These are phyloP conservation scores for Truncatella angustata DNA, from an alignment of 2,329 filamentous ascomycete genomes.

Conservation along the genomic window DNA sequence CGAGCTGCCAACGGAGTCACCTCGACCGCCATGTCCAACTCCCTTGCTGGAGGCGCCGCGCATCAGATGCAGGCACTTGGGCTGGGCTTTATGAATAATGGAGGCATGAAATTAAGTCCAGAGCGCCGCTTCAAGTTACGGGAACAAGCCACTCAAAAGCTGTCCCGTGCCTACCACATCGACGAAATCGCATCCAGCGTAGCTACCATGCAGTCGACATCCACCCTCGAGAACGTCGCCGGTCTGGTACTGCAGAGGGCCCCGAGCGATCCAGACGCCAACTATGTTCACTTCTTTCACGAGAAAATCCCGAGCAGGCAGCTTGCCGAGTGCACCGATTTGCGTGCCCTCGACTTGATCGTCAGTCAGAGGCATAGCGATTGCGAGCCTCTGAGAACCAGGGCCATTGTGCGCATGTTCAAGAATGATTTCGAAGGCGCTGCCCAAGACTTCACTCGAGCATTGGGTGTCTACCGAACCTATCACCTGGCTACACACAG, in stretches of 20 bases:
- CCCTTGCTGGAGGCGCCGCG: slow-evolving; percentile 38
- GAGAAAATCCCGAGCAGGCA: slow-evolving; percentile 80
- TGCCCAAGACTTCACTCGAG: slow-evolving; percentile 66
- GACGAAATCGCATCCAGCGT: slow-evolving; percentile 84
- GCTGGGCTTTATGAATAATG: slow-evolving; percentile 57
- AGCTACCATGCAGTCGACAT: slow-evolving; percentile 78
- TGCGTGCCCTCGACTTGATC: slow-evolving; percentile 66
- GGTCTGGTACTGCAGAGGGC: slow-evolving; percentile 69
- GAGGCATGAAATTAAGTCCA: slow-evolving; percentile 66
- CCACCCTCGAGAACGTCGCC: slow-evolving; percentile 74
- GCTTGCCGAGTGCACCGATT: slow-evolving; percentile 68
- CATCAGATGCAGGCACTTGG: slow-evolving; percentile 40
- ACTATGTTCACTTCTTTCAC: slow-evolving; percentile 91
- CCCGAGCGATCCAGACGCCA: slow-evolving; percentile 67
- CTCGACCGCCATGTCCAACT: slow-evolving; percentile 60
- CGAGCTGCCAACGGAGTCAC: slow-evolving; percentile 73
- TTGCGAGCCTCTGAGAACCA: slow-evolving; percentile 66
- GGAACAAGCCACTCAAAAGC: slow-evolving; percentile 75
- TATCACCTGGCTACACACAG: slow-evolving; percentile 49
- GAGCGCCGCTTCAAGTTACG: slow-evolving; percentile 78
- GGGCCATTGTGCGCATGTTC: slow-evolving; percentile 72
- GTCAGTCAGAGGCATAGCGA: slow-evolving; percentile 63
- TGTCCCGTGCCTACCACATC: slow-evolving; percentile 73
- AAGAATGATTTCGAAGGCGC: slow-evolving; percentile 73
- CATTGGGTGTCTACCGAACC: slow-evolving; percentile 54